Percentiles rank a stretch among this genome's conserved stretches.
phyloP scores from a whole-genome alignment of 176 grass and related monocot species.

The Juncus effusus region DNA sequence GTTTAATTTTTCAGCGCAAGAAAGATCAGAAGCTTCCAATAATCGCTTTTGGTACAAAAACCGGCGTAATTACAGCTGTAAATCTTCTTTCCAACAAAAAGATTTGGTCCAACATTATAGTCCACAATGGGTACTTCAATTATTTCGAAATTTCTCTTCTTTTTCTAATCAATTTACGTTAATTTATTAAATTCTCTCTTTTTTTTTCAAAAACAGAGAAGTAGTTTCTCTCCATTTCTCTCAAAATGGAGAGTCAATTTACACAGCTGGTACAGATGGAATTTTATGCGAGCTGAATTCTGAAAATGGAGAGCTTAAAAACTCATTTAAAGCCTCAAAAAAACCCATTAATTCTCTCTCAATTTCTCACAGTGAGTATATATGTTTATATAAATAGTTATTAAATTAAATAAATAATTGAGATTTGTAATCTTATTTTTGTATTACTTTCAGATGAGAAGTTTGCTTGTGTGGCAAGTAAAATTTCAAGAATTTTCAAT shows the following conservation, averaged over 20 bases:
- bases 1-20: slow-evolving; percentile 25
- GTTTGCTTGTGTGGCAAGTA: slow-evolving; percentile 43
- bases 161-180: background rate
- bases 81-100: slow-evolving; percentile 33
- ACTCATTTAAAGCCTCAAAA: slow-evolving; percentile 38
- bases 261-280: slow-evolving; percentile 38
- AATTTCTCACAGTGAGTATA: slow-evolving; percentile 43
- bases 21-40: slow-evolving; percentile 31
- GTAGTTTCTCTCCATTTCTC: slow-evolving; percentile 44
- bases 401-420: slow-evolving; percentile 1
- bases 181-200: background rate
- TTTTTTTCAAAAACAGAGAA: slow-evolving; percentile 35
- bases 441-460: slow-evolving; percentile 38
- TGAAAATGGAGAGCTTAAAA: slow-evolving; percentile 38
- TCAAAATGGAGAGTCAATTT: slow-evolving; percentile 34
- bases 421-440: slow-evolving; percentile 18
- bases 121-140: slow-evolving; percentile 38
- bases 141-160: background rate
- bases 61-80: slow-evolving; percentile 39
- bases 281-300: slow-evolving; percentile 37
- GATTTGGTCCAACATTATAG: slow-evolving; percentile 28
- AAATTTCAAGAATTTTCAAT: slow-evolving; percentile 34
- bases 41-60: slow-evolving; percentile 43
- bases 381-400: background rate
- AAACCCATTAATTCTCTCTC: slow-evolving; percentile 39